Evolutionary conservation across 192 early-diverging fungal species (phyloP).

Genomic region (Backusella psychrophila): DNA sequence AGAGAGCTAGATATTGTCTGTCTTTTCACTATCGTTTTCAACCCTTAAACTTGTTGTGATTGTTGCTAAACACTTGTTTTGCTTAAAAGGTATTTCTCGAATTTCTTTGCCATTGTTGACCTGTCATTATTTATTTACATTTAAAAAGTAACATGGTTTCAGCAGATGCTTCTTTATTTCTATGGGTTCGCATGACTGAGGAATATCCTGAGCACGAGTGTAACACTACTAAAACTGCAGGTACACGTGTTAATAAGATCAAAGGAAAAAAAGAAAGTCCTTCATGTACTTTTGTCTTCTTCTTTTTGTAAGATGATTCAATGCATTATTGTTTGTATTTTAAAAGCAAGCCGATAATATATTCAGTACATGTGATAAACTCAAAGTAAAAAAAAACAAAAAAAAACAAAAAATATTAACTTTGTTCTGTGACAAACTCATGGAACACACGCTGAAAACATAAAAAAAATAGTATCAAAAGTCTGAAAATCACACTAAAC

Average conservation of each 20-base stretch:
- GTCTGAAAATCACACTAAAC: not conserved
- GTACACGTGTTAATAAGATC: not conserved
- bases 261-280: not conserved
- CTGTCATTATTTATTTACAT: not conserved
- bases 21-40: not conserved
- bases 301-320: not conserved
- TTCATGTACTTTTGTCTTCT: not conserved
- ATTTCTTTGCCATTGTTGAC: not conserved
- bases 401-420: not conserved
- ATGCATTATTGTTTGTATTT: not conserved
- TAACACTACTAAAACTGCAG: not conserved
- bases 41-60: not conserved
- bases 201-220: not conserved
- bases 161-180: not conserved
- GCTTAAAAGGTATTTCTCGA: not conserved
- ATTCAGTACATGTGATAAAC: not conserved
- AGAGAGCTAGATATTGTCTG: not conserved
- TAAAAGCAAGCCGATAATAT: not conserved
- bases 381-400: not conserved
- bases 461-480: conserved; percentile 4
- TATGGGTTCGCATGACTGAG: not conserved
- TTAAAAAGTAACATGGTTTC: not conserved
- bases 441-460: not conserved
- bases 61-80: not conserved
- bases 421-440: conserved; percentile 1